Evolutionary conservation across 257 asterid species (phyloP).

Genomic region (Solanum lycopersicoides): DNA sequence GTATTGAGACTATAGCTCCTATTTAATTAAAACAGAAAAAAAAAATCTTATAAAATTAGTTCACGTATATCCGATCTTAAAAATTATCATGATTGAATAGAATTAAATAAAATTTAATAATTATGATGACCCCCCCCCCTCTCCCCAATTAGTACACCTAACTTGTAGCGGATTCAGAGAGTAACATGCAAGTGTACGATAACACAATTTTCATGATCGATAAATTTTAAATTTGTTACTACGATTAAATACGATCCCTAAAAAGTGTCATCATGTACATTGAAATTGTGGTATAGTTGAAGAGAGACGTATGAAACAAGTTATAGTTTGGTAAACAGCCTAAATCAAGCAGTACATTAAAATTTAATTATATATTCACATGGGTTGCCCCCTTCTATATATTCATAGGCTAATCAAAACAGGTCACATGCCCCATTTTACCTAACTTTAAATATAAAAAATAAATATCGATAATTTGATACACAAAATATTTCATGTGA

Average conservation of each 20-base stretch:
- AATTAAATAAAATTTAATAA: neutral
- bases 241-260: neutral
- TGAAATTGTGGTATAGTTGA: neutral
- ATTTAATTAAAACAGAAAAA: too few relatives aligned
- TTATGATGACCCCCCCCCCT: neutral
- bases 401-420: neutral
- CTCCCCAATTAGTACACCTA: neutral
- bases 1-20: too few relatives aligned
- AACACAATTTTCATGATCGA: neutral
- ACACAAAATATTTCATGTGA: neutral
- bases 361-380: neutral
- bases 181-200: neutral
- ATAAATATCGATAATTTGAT: rapidly evolving
- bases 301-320: neutral
- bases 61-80: neutral
- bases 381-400: slow-evolving; percentile 1
- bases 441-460: neutral
- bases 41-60: too few relatives aligned
- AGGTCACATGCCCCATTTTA: slow-evolving; percentile 4
- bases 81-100: neutral
- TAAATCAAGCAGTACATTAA: neutral
- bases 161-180: neutral
- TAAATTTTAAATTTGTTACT: neutral
- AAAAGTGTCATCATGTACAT: neutral
- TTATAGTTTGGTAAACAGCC: neutral